Percentiles rank a stretch among this genome's conserved stretches.
Evolutionary conservation across 2,329 filamentous ascomycete genomes (phyloP).

Genomic region (Clarireedia monteithiana): DNA sequence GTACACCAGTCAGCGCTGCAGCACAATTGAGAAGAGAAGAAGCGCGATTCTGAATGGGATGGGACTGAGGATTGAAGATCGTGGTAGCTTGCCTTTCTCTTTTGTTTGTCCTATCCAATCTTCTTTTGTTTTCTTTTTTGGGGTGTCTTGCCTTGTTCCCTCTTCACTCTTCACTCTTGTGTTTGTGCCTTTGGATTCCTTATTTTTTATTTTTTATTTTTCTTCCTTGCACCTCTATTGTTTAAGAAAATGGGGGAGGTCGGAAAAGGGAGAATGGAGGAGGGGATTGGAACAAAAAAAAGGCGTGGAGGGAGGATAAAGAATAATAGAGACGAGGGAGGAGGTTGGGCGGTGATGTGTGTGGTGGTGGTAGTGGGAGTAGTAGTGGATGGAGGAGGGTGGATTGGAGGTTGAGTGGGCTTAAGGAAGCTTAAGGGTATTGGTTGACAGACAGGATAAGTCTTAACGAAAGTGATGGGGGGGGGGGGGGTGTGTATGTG

Average conservation of each 20-base stretch:
- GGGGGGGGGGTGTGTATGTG: not conserved
- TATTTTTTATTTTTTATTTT: not conserved
- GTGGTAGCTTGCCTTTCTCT: slow-evolving; percentile 19
- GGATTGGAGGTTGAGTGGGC: slow-evolving; percentile 16
- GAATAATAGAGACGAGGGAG: slow-evolving; percentile 13
- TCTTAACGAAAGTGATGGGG: slow-evolving; percentile 6
- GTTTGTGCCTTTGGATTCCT: not conserved
- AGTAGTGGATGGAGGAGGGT: slow-evolving; percentile 19
- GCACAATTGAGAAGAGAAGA: slow-evolving; percentile 20
- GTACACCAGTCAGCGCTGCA: slow-evolving; percentile 29
- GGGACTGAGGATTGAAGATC: slow-evolving; percentile 1
- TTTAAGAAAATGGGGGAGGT: slow-evolving; percentile 21
- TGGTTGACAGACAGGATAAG: slow-evolving; percentile 1
- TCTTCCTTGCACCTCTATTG: slow-evolving; percentile 14
- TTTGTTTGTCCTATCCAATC: slow-evolving; percentile 3
- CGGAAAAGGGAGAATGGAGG: slow-evolving; percentile 23
- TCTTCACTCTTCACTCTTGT: not conserved
- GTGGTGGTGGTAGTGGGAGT: slow-evolving; percentile 9
- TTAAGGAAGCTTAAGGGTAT: slow-evolving; percentile 9
- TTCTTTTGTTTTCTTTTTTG: not conserved
- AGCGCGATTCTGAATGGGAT: slow-evolving; percentile 4
- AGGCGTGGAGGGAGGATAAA: slow-evolving; percentile 1
- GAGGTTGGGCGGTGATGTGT: slow-evolving; percentile 21
- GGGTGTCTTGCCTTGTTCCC: not conserved
- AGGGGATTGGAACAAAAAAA: slow-evolving; percentile 19